These are phyloP conservation scores for Gyromitra esculenta DNA, from an alignment of 2,329 filamentous ascomycete species.

Conservation along the genomic window DNA sequence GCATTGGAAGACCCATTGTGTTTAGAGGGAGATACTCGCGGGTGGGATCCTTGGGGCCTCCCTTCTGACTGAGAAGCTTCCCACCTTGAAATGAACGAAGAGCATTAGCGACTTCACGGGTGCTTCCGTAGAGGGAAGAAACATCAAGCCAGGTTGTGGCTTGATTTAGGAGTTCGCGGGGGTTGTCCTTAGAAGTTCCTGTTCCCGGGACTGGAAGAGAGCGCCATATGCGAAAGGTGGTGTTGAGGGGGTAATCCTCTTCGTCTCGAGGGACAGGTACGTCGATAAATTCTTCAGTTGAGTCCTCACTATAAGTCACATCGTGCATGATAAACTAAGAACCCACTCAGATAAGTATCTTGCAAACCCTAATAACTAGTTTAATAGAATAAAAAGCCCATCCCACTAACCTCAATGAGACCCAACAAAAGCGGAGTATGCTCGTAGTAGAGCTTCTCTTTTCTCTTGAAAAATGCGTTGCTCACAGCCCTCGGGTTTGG, in stretches of 20 bases:
- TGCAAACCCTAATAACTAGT: not conserved
- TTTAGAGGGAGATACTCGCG: conserved; percentile 1
- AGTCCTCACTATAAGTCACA: conserved; percentile 13
- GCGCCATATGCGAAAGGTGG: conserved; percentile 12
- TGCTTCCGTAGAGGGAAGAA: conserved; percentile 4
- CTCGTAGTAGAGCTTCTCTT: conserved; percentile 1
- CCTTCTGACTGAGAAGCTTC: conserved; percentile 3
- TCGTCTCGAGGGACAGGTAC: conserved; percentile 5
- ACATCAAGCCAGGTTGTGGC: conserved; percentile 14
- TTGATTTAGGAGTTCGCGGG: conserved; percentile 8
- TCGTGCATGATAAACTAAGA: conserved; percentile 14
- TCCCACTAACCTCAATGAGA: not conserved
- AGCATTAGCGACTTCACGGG: conserved; percentile 3
- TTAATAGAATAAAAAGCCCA: not conserved
- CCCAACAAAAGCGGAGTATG: conserved; percentile 10
- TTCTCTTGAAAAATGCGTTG: conserved; percentile 13
- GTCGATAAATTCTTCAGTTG: conserved; percentile 7
- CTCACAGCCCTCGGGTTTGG: conserved; percentile 14
- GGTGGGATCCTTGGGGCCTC: not conserved
- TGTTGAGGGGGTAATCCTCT: conserved; percentile 5
- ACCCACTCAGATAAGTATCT: not conserved
- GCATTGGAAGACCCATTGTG: conserved; percentile 6
- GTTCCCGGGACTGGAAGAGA: conserved; percentile 3
- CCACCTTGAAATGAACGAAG: conserved; percentile 1
- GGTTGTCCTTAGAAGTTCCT: conserved; percentile 5